These are phyloP conservation scores for Orbilia ellipsospora DNA, from an alignment of 2,329 filamentous ascomycete genomes.

Conservation along the genomic window DNA sequence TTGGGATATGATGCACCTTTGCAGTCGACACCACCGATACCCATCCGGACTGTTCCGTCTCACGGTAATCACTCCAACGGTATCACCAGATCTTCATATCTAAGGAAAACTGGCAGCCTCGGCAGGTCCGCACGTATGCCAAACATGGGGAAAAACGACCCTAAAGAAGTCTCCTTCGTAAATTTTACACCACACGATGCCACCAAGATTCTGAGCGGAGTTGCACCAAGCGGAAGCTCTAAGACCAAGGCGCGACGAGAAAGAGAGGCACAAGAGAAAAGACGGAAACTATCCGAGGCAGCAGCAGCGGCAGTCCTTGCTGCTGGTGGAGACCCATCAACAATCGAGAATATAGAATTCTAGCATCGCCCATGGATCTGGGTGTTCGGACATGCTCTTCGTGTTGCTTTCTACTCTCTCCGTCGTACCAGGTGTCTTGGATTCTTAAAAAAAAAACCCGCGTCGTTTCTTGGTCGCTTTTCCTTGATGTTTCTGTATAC, in stretches of 20 bases:
- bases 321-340: conserved; percentile 73
- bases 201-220: conserved; percentile 82
- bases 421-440: conserved; percentile 31
- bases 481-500: conserved; percentile 42
- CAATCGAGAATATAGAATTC: conserved; percentile 57
- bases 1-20: conserved; percentile 48
- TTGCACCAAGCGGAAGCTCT: conserved; percentile 87
- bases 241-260: conserved; percentile 96
- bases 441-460: conserved; percentile 25
- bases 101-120: conserved; percentile 52
- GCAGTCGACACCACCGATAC: conserved; percentile 47
- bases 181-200: conserved; percentile 89
- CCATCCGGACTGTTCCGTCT: conserved; percentile 50
- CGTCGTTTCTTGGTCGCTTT: conserved; percentile 14
- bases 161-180: conserved; percentile 73
- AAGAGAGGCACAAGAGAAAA: conserved; percentile 83
- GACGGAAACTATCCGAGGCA: conserved; percentile 74
- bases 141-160: conserved; percentile 44
- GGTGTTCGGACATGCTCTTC: conserved; percentile 19
- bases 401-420: conserved; percentile 2
- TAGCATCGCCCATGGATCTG: conserved; percentile 23
- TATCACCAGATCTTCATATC: conserved; percentile 45
- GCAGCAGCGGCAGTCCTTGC: conserved; percentile 76
- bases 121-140: conserved; percentile 55
- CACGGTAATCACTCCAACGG: conserved; percentile 42